These are phyloP conservation scores for Gamsiella multidivaricata DNA, from an alignment of 192 early-diverging fungal genomes.

Conservation along the genomic window DNA sequence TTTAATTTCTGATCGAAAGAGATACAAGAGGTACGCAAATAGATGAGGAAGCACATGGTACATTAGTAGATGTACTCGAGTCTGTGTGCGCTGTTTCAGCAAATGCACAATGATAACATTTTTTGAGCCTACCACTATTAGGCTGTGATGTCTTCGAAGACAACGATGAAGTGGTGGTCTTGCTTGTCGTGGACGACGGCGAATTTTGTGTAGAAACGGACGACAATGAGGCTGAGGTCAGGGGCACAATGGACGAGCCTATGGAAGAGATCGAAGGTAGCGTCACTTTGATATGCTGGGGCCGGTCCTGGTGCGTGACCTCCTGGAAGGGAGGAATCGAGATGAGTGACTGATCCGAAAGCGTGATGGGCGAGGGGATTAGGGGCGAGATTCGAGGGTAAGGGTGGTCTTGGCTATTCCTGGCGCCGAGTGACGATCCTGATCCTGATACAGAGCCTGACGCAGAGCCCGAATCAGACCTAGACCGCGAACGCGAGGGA, in stretches of 20 bases:
- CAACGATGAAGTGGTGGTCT: conserved; percentile 1
- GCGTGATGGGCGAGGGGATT: conserved; percentile 21
- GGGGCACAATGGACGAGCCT: conserved; percentile 14
- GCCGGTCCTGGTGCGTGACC: not conserved
- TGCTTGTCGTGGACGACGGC: conserved; percentile 7
- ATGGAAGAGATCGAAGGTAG: conserved; percentile 31
- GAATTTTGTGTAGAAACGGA: conserved; percentile 2
- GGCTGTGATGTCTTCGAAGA: not conserved
- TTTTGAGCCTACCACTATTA: not conserved
- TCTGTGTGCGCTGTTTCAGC: too few relatives aligned
- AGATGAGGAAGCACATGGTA: not conserved
- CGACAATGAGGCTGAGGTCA: conserved; percentile 6
- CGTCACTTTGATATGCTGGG: conserved; percentile 14
- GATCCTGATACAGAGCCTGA: conserved; percentile 21
- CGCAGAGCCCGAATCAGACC: conserved; percentile 31
- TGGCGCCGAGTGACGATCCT: not conserved
- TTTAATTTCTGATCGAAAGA: not conserved
- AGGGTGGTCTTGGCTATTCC: conserved; percentile 7
- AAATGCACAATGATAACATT: too few relatives aligned
- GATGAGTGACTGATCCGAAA: conserved; percentile 45
- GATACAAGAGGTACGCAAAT: not conserved
- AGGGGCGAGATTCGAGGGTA: conserved; percentile 30
- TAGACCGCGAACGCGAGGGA: conserved; percentile 27
- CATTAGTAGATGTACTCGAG: too few relatives aligned
- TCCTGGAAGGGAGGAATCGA: conserved; percentile 53